Evolutionary conservation across 805 yeast species (phyloP).

Genomic region (Cyberlindnera amylophila): DNA sequence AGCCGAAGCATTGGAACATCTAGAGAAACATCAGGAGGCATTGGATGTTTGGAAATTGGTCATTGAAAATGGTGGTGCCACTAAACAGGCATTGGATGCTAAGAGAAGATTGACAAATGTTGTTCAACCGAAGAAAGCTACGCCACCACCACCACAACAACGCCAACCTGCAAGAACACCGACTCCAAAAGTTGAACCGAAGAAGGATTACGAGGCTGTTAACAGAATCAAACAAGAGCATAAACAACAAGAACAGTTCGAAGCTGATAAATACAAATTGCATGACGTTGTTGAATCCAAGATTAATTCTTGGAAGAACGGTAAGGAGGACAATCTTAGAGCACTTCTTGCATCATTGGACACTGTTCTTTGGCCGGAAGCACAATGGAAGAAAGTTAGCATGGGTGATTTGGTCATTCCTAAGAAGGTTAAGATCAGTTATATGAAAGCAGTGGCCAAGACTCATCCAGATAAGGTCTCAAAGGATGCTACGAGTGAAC

Average conservation of each 20-base stretch:
- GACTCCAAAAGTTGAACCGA: conserved; percentile 6
- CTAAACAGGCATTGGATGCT: conserved; percentile 68
- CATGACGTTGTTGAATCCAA: conserved; percentile 59
- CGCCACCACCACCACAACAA: conserved; percentile 3
- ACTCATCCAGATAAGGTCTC: conserved; percentile 87
- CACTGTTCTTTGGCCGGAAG: conserved; percentile 59
- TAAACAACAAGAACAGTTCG: conserved; percentile 41
- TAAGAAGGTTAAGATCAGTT: conserved; percentile 80
- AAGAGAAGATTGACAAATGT: conserved; percentile 71
- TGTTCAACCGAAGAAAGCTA: conserved; percentile 49
- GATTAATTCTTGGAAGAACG: conserved; percentile 60
- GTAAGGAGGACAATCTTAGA: conserved; percentile 79
- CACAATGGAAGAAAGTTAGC: conserved; percentile 63
- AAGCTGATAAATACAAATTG: conserved; percentile 54
- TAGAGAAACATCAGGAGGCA: conserved; percentile 68
- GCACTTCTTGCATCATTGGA: conserved; percentile 70
- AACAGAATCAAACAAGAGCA: conserved; percentile 48
- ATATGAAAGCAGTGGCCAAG: conserved; percentile 85
- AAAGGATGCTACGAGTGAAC: conserved; percentile 55
- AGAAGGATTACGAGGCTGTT: conserved; percentile 40
- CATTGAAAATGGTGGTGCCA: conserved; percentile 63
- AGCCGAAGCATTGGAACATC: conserved; percentile 82
- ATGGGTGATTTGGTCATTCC: conserved; percentile 80
- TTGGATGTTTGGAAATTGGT: conserved; percentile 56
- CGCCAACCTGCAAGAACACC: conserved; percentile 12